Conservation (phyloP, 2,329 filamentous ascomycete genomes). For the Alternaria longipes region DNA sequence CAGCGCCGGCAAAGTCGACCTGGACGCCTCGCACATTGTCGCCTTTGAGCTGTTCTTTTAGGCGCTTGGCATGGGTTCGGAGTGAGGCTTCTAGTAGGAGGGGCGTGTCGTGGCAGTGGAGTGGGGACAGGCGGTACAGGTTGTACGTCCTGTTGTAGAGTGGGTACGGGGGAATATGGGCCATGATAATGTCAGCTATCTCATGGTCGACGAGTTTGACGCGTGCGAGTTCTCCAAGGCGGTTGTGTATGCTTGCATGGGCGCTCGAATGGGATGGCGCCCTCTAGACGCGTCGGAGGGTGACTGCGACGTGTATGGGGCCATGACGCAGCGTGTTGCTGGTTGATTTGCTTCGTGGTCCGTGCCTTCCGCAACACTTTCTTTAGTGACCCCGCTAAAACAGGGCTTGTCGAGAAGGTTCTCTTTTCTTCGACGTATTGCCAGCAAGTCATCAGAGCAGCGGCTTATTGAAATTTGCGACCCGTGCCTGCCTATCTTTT, state of each 20-base stretch:
- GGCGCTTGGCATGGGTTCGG: conserved; percentile 57
- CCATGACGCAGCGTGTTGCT: conserved; percentile 25
- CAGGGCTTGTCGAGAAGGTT: conserved; percentile 28
- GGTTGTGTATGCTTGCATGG: conserved; percentile 1
- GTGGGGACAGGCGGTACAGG: conserved; percentile 63
- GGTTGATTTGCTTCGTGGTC: neutral
- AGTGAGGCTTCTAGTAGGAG: conserved; percentile 52
- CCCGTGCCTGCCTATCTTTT: conserved; percentile 13
- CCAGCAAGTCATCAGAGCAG: conserved; percentile 15
- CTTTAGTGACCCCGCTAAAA: conserved; percentile 25
- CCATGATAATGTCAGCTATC: conserved; percentile 34
- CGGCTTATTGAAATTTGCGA: conserved; percentile 19
- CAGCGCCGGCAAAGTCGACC: conserved; percentile 48
- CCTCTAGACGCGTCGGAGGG: conserved; percentile 12
- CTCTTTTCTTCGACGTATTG: conserved; percentile 18
- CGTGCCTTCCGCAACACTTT: conserved; percentile 10
- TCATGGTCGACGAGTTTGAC: neutral
- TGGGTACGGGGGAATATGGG: conserved; percentile 52
- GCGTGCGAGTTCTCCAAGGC: neutral
- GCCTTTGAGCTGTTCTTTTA: conserved; percentile 61
- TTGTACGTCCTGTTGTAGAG: conserved; percentile 64
- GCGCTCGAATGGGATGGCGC: neutral
- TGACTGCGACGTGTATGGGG: neutral
- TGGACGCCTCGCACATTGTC: conserved; percentile 59
- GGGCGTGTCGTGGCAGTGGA: conserved; percentile 56